Base-by-base conservation (phyloP, 73 alveolate genomes). In the Tetrahymena malaccensis region DNA sequence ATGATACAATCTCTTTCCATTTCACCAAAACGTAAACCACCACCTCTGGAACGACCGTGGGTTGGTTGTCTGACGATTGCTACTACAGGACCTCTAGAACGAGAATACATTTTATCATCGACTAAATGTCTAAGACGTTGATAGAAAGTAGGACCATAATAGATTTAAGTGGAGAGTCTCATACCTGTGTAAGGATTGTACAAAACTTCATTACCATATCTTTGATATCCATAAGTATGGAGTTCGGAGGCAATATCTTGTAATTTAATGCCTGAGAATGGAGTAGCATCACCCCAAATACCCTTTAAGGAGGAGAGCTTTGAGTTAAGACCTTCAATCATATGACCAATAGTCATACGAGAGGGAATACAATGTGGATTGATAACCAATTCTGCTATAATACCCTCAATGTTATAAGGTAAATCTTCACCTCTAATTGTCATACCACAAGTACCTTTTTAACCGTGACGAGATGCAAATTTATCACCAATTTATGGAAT, bases 311-410 rank as follows among this genome's bases (percentile, higher is more conserved):
- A 97, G 17, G 99, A 98, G 22, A 99, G 99, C 89, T 96, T 94
- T 33, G 99, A 97, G 38, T 99, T 98, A 44, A 99, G 96, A 96
- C 99, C 99, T 97, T 99, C 99, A 85, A 99, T 98, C 98, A 99
- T 98, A 97, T 99, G 99, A 34, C 99, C 99, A 85, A 99, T 99
- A 17, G 99, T 99, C 99, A 99, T 99, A 93, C 99, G 98, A 27
- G 99, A 98, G 16, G 99, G 99, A 55, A 99, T 99, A 94, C 99
- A 99, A 96, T 99, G 99, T 37, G 99, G 99, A 97, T 99, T 99
- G 94, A 99, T 99, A 94, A 99, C 99, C 85, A 99, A 94, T 96
- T 99, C 99, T 31, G 99, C 99, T 38, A 96, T 96, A 15, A 99
- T 98, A 19, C 99, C 99, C 95, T 98, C 99, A 21, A 97, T 58